phyloP scores from a whole-genome alignment of 2,329 filamentous ascomycete species.

The Lasiodiplodia theobromae region DNA sequence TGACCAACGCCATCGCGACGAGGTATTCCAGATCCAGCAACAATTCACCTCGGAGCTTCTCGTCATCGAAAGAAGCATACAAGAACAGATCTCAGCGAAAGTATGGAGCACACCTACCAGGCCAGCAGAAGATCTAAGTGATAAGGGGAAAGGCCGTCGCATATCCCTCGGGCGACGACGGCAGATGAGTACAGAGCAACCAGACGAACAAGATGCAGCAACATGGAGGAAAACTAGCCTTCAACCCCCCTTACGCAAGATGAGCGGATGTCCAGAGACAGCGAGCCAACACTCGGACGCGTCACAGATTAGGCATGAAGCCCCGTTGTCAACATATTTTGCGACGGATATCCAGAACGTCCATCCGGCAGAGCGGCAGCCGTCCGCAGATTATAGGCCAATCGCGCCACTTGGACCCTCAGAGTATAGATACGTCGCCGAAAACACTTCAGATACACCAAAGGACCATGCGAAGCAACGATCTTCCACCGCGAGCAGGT shows the following conservation, averaged over 20 bases:
- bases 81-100: neutral
- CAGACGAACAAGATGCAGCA: neutral
- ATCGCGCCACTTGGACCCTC: neutral
- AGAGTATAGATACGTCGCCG: neutral
- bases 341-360: neutral
- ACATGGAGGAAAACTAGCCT: neutral
- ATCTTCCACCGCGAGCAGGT: neutral
- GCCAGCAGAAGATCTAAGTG: neutral
- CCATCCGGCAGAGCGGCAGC: neutral
- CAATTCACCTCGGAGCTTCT: neutral
- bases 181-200: neutral
- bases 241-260: neutral
- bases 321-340: neutral
- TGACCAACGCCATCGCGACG: constrained; percentile 9
- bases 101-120: neutral
- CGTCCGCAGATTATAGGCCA: neutral
- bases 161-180: neutral
- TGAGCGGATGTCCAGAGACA: neutral
- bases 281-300: neutral
- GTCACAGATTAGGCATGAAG: neutral
- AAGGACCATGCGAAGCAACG: neutral
- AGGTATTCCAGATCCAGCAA: constrained; percentile 12
- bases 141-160: neutral
- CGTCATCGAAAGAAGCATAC: constrained; percentile 1
- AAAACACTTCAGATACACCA: neutral